Evolutionary conservation across 352 stramenopile genomes (phyloP).

Genomic region (Blastocystis sp.): DNA sequence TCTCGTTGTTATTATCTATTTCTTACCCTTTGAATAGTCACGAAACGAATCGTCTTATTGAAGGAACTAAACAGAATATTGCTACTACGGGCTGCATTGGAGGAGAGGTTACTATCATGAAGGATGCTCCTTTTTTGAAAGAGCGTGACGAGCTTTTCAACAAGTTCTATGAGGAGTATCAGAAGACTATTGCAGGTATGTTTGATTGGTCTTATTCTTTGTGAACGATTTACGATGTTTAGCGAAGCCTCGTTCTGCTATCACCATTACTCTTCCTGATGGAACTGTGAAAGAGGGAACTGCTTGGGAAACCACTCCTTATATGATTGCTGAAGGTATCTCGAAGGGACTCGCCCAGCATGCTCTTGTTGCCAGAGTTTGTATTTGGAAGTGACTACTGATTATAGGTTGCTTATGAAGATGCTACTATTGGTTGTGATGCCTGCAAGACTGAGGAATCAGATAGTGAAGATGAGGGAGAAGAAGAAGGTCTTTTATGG

Average conservation of each 20-base stretch:
- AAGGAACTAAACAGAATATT: constrained; percentile 59
- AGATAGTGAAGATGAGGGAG: constrained; percentile 70
- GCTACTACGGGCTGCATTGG: constrained; percentile 70
- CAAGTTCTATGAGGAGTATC: constrained; percentile 72
- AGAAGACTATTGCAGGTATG: constrained; percentile 66
- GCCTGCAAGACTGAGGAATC: constrained; percentile 73
- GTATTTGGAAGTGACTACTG: background rate
- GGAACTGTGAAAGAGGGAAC: constrained; percentile 81
- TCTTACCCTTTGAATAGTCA: constrained; percentile 6
- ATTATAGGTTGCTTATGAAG: constrained; percentile 67
- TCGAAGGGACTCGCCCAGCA: constrained; percentile 86
- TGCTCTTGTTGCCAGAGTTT: constrained; percentile 84
- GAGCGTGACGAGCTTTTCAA: constrained; percentile 78
- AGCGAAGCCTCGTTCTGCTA: constrained; percentile 77
- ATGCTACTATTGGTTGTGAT: constrained; percentile 71
- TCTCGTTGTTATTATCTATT: background rate
- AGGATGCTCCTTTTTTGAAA: constrained; percentile 76
- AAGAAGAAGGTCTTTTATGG: constrained; percentile 79
- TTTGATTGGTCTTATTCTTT: background rate
- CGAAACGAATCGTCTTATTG: constrained; percentile 62
- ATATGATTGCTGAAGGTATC: constrained; percentile 87
- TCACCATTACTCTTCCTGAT: constrained; percentile 92
- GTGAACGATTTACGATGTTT: constrained; percentile 46
- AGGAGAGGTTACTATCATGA: constrained; percentile 73
- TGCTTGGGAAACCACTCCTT: constrained; percentile 86